Evolutionary conservation across 202 grass and related monocot genomes (phyloP).

Genomic region (Elaeis oleifera): DNA sequence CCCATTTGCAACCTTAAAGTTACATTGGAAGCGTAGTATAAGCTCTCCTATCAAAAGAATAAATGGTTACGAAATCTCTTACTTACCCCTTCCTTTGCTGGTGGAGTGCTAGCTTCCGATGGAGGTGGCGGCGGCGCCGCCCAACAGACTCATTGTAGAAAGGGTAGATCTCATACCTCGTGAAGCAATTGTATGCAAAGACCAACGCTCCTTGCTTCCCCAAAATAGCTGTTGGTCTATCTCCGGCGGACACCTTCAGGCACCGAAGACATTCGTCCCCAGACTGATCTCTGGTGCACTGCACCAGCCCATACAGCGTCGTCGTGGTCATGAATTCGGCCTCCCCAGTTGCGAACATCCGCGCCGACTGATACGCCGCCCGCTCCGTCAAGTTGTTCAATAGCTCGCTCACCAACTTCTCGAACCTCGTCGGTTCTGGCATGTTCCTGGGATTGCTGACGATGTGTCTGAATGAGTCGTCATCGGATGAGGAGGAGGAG

Average conservation of each 20-base stretch:
- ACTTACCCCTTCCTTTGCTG: no score
- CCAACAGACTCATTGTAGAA: neutral
- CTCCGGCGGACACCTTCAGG: neutral
- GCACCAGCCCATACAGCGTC: conserved; percentile 30
- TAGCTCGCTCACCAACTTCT: conserved; percentile 12
- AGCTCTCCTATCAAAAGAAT: no score
- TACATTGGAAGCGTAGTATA: no score
- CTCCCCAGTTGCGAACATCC: conserved; percentile 24
- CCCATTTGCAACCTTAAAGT: no score
- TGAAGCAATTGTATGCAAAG: no score
- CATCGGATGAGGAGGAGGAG: neutral
- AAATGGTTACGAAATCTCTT: no score
- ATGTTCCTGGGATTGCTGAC: neutral
- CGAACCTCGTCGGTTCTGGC: conserved; percentile 2
- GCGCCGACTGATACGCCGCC: conserved; percentile 18
- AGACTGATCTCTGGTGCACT: conserved; percentile 29
- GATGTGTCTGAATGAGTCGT: neutral
- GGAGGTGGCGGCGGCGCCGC: no score
- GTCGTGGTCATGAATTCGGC: conserved; percentile 1
- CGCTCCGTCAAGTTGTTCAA: conserved; percentile 22
- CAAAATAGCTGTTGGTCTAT: no score
- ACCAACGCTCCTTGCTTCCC: neutral
- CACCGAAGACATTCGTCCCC: conserved; percentile 9
- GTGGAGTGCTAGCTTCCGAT: no score
- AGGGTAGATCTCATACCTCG: neutral